phyloP scores from a whole-genome alignment of 768 basidiomycete genomes.

The Chlorophyllum brunneum region DNA sequence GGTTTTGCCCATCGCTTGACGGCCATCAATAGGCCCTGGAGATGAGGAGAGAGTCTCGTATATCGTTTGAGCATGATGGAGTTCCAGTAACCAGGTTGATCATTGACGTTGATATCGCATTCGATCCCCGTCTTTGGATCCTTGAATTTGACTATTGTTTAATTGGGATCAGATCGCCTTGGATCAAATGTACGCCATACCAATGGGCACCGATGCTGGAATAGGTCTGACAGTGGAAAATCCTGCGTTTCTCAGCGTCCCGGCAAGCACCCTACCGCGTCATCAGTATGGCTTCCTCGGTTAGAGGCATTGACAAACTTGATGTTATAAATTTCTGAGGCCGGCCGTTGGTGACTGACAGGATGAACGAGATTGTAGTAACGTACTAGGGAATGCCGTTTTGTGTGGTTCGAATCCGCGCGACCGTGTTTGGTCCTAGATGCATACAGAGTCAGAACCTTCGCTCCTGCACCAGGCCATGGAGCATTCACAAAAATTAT shows the following conservation, averaged over 20 bases:
- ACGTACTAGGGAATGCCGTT: conserved; percentile 10
- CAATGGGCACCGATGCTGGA: conserved; percentile 42
- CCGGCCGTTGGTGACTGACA: not conserved
- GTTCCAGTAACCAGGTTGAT: conserved; percentile 51
- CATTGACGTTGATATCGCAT: conserved; percentile 62
- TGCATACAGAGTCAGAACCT: not conserved
- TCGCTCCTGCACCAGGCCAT: not conserved
- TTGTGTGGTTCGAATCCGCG: conserved; percentile 16
- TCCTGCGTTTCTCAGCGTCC: conserved; percentile 24
- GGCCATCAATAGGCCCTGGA: conserved; percentile 39
- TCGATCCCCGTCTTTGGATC: conserved; percentile 37
- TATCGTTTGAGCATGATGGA: conserved; percentile 50
- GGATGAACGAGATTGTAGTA: not conserved
- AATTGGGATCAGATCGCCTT: not conserved
- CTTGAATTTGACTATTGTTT: conserved; percentile 45
- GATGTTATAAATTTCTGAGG: conserved; percentile 26
- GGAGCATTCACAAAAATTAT: conserved; percentile 41
- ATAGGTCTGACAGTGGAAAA: conserved; percentile 30
- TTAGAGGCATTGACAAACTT: conserved; percentile 13
- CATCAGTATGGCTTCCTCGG: not conserved
- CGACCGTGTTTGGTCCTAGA: conserved; percentile 22
- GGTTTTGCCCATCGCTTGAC: conserved; percentile 63
- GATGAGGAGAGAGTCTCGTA: conserved; percentile 38
- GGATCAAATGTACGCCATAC: conserved; percentile 19
- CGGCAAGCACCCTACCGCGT: conserved; percentile 26